phyloP scores from a whole-genome alignment of 441 rosid species.

The Raphanus hybrid region DNA sequence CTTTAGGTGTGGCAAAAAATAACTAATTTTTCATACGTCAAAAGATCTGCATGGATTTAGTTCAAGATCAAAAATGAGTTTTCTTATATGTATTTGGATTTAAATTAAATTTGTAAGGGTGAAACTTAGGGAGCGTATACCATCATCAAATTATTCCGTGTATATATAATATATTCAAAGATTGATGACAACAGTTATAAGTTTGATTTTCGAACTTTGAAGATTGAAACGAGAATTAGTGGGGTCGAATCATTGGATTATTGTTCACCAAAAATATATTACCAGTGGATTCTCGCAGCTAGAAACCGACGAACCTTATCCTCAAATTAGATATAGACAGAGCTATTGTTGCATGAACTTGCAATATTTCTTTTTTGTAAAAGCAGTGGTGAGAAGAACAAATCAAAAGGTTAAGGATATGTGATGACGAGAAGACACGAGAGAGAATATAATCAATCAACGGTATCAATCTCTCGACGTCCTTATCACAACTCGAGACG shows the following conservation, averaged over 20 bases:
- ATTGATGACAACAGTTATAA: neutral
- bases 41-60: neutral
- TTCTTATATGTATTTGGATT: neutral
- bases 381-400: slow-evolving; percentile 7
- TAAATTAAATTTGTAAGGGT: too few relatives aligned
- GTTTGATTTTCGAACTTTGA: neutral
- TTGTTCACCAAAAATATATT: too few relatives aligned
- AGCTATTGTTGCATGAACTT: neutral
- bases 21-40: neutral
- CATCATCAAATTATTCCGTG: neutral
- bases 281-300: too few relatives aligned
- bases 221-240: neutral
- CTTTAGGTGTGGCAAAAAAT: neutral
- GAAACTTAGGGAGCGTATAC: too few relatives aligned
- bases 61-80: neutral
- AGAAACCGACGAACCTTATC: too few relatives aligned
- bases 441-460: slow-evolving; percentile 6
- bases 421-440: neutral
- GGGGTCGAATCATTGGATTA: neutral
- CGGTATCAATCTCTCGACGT: slow-evolving; percentile 2
- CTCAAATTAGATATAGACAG: neutral
- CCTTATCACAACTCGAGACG: slow-evolving; percentile 3
- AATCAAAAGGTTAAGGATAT: neutral
- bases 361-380: neutral
- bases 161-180: too few relatives aligned